Base-by-base conservation (phyloP, 257 asterid species). In the Coffea canephora region DNA sequence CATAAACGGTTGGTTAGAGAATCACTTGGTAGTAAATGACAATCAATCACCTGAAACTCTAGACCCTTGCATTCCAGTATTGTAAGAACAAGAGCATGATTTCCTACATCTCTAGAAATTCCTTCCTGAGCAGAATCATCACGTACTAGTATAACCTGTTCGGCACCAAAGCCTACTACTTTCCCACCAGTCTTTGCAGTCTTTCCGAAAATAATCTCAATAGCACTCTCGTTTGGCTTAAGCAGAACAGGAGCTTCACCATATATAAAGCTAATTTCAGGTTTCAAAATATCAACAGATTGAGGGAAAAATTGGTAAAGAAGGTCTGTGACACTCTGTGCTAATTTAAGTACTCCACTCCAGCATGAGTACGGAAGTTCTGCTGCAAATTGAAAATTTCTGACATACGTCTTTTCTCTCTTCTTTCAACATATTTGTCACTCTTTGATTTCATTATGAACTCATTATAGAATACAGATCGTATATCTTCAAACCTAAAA, bases 21-120 rank as follows among this genome's bases (percentile, higher is more conserved):
- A 50, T 34, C 48, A 36, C 27, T 15, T 25, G 21, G 19, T 34
- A 2, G 9, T 16, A 82, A 16, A 55, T 18, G 64, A 18, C 19
- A 55, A 55, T 19, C 49, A 46, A 81, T 68, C 67, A 87, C 97
- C 89, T 92, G 92, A 83, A 91, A 91, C 66, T 91, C 97, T 1
- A 91, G 88, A 74, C 97, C 97, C 79, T 91, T 90, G 91, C 92
- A 89, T 74, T 91, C 97, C 27, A 88, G 65, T 66, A 91, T 87
- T 0, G 97, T 90, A 57, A 90, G 80, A 66, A 91, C 76, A 14
- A 91, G 90, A 52, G 95, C 97, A 75, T 90, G 89, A 71, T 66
- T 78, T 45, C 92, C 95, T 45, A 90, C 80, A 67, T 74, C 82
- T 48, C 39, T 52, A 7, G 78, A 82, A 59, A 91, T 55, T 86